A percentile compares a stretch with the other conserved stretches of the same genome.
These are phyloP conservation scores for Lepidium didymum DNA, from an alignment of 345 rosid species.

Conservation along the genomic window DNA sequence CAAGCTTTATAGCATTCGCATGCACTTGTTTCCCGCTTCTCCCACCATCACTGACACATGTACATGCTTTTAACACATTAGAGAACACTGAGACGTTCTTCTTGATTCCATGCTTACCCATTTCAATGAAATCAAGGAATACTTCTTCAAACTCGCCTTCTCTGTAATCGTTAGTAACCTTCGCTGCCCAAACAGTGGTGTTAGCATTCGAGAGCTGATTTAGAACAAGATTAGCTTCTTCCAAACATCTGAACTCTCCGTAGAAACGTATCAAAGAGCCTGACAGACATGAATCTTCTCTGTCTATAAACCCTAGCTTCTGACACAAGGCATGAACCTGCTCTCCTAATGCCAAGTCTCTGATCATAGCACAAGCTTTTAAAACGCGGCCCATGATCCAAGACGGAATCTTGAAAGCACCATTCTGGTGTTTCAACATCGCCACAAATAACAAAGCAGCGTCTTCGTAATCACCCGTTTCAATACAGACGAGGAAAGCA, in stretches of 20 bases:
- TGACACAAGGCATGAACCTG: constrained; percentile 60
- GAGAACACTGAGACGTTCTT: constrained; percentile 38
- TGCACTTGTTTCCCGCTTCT: constrained; percentile 51
- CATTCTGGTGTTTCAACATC: constrained; percentile 32
- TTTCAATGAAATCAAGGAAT: constrained; percentile 38
- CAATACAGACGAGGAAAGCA: constrained; percentile 39
- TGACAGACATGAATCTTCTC: constrained; percentile 25
- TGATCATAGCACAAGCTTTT: constrained; percentile 41
- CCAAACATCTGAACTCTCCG: constrained; percentile 36
- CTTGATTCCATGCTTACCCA: constrained; percentile 41
- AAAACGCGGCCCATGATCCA: constrained; percentile 42
- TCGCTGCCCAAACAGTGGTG: constrained; percentile 46
- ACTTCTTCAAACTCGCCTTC: constrained; percentile 38
- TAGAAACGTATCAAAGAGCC: constrained; percentile 51
- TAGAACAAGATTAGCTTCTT: constrained; percentile 39
- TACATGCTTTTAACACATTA: constrained; percentile 48
- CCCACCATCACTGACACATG: constrained; percentile 42
- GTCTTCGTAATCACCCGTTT: constrained; percentile 35
- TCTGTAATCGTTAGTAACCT: constrained; percentile 46
- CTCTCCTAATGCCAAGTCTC: constrained; percentile 48
- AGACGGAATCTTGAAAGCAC: constrained; percentile 26
- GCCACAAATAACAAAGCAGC: constrained; percentile 35
- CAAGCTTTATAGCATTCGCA: constrained; percentile 46
- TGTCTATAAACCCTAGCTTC: constrained; percentile 36
- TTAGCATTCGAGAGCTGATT: constrained; percentile 26